phyloP scores from a whole-genome alignment of 352 stramenopile species.

The Globisporangium okanoganense region DNA sequence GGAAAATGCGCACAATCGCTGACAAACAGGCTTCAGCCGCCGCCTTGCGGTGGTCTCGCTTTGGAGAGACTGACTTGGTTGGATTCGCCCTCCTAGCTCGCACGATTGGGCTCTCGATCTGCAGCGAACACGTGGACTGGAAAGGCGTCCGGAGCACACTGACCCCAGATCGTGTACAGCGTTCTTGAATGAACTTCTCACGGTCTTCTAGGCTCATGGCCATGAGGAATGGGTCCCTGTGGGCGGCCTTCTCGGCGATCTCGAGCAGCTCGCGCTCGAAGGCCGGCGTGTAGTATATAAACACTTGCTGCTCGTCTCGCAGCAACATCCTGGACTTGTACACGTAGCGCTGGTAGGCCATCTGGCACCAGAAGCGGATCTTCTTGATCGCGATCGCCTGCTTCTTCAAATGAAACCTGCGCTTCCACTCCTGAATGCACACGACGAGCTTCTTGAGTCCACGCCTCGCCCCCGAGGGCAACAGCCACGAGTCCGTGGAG shows the following conservation, averaged over 20 bases:
- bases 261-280: slow-evolving; percentile 57
- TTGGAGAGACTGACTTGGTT: background rate
- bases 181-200: slow-evolving; percentile 38
- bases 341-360: slow-evolving; percentile 62
- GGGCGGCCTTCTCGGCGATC: slow-evolving; percentile 40
- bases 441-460: slow-evolving; percentile 47
- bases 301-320: slow-evolving; percentile 54
- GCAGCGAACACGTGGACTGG: slow-evolving; percentile 16
- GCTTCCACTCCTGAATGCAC: slow-evolving; percentile 54
- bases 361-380: slow-evolving; percentile 75
- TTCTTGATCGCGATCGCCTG: slow-evolving; percentile 68
- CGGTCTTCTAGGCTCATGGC: slow-evolving; percentile 35
- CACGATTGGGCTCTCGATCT: slow-evolving; percentile 18
- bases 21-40: background rate
- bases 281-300: slow-evolving; percentile 66
- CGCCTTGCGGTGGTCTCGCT: background rate
- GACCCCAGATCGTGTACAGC: slow-evolving; percentile 45
- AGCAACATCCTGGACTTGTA: slow-evolving; percentile 53
- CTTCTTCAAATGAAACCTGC: slow-evolving; percentile 46
- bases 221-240: slow-evolving; percentile 68
- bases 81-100: slow-evolving; percentile 8
- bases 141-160: slow-evolving; percentile 48
- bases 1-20: slow-evolving; percentile 56
- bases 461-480: slow-evolving; percentile 32
- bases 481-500: slow-evolving; percentile 22